phyloP scores from a whole-genome alignment of 2,329 filamentous ascomycete genomes.

The Pseudogymnoascus sp. region DNA sequence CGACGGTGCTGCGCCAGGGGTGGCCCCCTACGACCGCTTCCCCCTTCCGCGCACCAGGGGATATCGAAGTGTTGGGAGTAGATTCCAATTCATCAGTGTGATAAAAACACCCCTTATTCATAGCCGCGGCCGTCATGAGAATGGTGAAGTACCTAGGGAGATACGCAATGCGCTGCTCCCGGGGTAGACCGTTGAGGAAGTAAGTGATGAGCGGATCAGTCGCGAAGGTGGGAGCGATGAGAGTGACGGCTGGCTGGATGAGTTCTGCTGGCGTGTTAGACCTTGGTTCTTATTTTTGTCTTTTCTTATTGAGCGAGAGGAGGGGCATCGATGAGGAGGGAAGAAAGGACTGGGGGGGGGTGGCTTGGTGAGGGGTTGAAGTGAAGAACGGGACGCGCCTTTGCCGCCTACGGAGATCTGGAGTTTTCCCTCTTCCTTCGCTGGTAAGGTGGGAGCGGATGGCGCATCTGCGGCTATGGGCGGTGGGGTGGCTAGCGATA shows the following conservation, averaged over 20 bases:
- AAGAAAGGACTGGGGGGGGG: not conserved
- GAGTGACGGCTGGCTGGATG: not conserved
- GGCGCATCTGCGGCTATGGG: not conserved
- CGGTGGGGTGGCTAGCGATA: not conserved
- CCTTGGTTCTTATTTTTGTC: not conserved
- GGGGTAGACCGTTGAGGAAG: slow-evolving; percentile 13
- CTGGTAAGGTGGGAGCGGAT: not conserved
- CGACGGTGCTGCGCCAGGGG: slow-evolving; percentile 12
- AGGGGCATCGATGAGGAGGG: not conserved
- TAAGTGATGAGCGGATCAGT: slow-evolving; percentile 15
- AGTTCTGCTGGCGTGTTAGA: not conserved
- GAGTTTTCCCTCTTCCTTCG: not conserved
- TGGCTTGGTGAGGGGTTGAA: not conserved
- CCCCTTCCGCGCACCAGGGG: no score
- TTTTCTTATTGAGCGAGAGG: not conserved
- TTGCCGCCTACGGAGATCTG: not conserved
- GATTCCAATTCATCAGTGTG: slow-evolving; percentile 1
- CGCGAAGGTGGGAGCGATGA: not conserved
- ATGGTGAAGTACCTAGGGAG: slow-evolving; percentile 14
- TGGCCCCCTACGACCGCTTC: no score
- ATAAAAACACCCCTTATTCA: slow-evolving; percentile 15
- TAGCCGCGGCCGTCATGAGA: slow-evolving; percentile 14
- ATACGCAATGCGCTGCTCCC: slow-evolving; percentile 12
- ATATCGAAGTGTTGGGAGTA: no score
- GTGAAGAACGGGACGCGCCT: not conserved